Evolutionary conservation across 2,329 filamentous ascomycete genomes (phyloP).

Genomic region (Claviceps spartinae): DNA sequence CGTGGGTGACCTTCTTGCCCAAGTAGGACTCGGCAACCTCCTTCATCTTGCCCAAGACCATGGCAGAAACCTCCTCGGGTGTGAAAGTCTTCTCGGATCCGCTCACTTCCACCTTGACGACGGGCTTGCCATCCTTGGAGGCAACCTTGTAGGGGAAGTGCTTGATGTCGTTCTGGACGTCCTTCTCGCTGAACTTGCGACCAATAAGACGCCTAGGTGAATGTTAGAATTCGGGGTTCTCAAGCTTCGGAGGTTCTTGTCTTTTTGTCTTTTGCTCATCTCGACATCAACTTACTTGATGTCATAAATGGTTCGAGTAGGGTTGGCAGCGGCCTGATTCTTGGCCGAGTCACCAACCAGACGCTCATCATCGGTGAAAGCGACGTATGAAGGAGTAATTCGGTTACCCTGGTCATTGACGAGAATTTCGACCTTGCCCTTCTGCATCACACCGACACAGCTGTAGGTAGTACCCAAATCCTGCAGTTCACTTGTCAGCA

Average conservation of each 20-base stretch:
- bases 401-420: conserved; percentile 95
- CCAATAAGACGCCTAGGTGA: conserved; percentile 61
- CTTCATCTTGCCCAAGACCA: conserved; percentile 78
- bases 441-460: conserved; percentile 92
- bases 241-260: not conserved
- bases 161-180: conserved; percentile 89
- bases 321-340: conserved; percentile 82
- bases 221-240: not conserved
- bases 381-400: conserved; percentile 90
- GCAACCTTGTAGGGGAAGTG: conserved; percentile 95
- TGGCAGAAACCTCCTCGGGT: conserved; percentile 67
- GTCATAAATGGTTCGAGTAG: conserved; percentile 62
- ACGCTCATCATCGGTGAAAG: conserved; percentile 93
- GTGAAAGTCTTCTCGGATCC: conserved; percentile 59
- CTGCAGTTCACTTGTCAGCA: conserved; percentile 16
- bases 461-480: conserved; percentile 81
- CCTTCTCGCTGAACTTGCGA: conserved; percentile 70
- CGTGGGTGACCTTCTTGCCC: conserved; percentile 72
- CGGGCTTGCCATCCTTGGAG: conserved; percentile 80
- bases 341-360: conserved; percentile 95
- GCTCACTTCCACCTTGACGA: conserved; percentile 60
- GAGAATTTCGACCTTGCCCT: conserved; percentile 88
- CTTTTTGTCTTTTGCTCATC: no score
- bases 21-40: conserved; percentile 68
- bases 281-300: conserved; percentile 52